Percentiles rank a stretch among this genome's conserved stretches.
Conservation (phyloP, 2,329 filamentous ascomycete species). For the Apiospora kogelbergensis region DNA sequence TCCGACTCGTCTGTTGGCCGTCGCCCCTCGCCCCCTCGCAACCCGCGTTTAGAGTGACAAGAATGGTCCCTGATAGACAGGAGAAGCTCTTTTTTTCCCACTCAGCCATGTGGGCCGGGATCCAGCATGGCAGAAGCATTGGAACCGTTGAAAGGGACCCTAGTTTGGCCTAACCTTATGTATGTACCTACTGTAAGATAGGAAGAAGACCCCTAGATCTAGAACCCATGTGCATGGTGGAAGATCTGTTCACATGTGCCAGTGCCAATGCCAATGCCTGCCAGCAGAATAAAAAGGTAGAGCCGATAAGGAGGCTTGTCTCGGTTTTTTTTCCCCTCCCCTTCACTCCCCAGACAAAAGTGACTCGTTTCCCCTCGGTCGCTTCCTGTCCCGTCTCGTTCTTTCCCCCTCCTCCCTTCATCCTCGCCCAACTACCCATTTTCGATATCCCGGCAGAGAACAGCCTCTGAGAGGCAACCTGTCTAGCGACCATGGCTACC, state of each 20-base stretch:
- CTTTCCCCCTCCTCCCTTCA: neutral
- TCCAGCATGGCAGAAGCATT: slow-evolving; percentile 1
- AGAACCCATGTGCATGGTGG: slow-evolving; percentile 2
- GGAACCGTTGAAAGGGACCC: slow-evolving; percentile 5
- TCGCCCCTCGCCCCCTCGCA: neutral
- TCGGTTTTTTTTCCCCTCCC: neutral
- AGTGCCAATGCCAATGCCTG: neutral
- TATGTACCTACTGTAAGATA: too few species aligned
- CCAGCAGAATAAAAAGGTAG: neutral
- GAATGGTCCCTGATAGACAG: neutral
- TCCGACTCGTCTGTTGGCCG: neutral
- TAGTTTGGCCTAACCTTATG: neutral
- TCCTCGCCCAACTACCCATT: neutral
- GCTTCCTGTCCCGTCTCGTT: neutral
- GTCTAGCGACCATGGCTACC: neutral
- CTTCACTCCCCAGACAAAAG: neutral
- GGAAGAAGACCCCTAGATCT: slow-evolving; percentile 1
- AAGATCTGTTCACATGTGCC: slow-evolving; percentile 8
- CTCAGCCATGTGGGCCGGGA: slow-evolving; percentile 3
- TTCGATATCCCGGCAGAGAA: neutral
- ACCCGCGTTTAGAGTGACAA: neutral
- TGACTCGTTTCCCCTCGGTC: neutral
- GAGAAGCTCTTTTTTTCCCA: neutral
- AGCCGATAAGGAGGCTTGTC: neutral
- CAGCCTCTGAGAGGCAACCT: neutral